A percentile compares a stretch with the other conserved stretches of the same genome.
phyloP scores from a whole-genome alignment of 805 yeast species.

The Wickerhamomyces bisporus region DNA sequence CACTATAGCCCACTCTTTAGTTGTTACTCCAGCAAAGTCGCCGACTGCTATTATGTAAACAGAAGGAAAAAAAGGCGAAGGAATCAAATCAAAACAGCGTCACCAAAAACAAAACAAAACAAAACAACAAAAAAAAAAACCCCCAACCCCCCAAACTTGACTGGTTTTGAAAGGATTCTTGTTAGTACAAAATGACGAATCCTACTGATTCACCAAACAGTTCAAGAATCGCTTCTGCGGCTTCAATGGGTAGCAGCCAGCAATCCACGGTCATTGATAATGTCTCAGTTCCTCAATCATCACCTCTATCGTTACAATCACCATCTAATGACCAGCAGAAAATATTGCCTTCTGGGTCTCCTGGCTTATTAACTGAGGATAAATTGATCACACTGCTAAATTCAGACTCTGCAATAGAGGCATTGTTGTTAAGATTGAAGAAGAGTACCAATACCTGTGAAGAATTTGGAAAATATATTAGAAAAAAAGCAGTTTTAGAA shows the following conservation, averaged over 20 bases:
- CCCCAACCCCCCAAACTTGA: no score
- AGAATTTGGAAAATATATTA: constrained; percentile 74
- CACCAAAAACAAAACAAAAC: background rate
- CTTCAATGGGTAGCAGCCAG: background rate
- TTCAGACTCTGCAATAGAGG: constrained; percentile 74
- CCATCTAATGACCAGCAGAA: background rate
- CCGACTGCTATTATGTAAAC: no score
- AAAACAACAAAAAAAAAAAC: background rate
- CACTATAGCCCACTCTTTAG: no score
- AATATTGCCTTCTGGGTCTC: constrained; percentile 25
- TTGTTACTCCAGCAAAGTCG: no score
- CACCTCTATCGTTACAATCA: no score
- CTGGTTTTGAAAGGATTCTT: no score
- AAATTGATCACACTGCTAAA: constrained; percentile 47
- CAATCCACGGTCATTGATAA: background rate
- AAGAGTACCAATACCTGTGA: constrained; percentile 78
- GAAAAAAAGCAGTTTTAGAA: constrained; percentile 72
- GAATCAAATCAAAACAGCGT: no score
- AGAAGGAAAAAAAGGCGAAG: background rate
- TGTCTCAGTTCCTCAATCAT: background rate
- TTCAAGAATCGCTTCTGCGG: background rate
- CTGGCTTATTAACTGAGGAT: constrained; percentile 42
- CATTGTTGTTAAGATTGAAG: constrained; percentile 67
- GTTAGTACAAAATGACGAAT: no score
- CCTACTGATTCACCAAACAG: background rate